A percentile compares a stretch with the other conserved stretches of the same genome.
Conservation (phyloP, 2,329 filamentous ascomycete genomes). For the Saccharata proteae region DNA sequence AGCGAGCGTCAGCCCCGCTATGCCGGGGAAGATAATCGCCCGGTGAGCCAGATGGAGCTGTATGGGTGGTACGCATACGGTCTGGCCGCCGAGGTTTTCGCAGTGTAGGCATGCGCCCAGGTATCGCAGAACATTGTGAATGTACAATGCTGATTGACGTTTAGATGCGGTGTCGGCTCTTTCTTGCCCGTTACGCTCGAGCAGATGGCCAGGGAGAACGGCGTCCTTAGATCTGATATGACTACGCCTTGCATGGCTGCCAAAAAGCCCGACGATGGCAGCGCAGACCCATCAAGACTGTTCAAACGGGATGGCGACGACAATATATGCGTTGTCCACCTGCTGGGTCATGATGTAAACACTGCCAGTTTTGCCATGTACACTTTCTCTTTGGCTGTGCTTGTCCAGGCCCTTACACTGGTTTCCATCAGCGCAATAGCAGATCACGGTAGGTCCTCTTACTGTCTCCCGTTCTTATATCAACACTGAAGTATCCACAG, state of each 20-base stretch:
- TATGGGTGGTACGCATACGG: constrained; percentile 83
- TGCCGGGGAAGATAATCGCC: no score
- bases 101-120: constrained; percentile 73
- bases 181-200: constrained; percentile 90
- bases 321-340: constrained; percentile 59
- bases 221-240: constrained; percentile 66
- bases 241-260: constrained; percentile 54
- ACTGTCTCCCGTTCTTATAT: neutral
- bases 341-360: constrained; percentile 71
- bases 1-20: no score
- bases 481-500: constrained; percentile 13
- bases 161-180: constrained; percentile 40
- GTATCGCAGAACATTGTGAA: constrained; percentile 11
- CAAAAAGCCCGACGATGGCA: constrained; percentile 37
- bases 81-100: constrained; percentile 85
- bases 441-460: constrained; percentile 58
- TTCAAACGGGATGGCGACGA: constrained; percentile 12
- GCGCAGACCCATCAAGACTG: constrained; percentile 13
- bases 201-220: constrained; percentile 78
- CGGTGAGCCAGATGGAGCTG: no score
- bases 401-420: constrained; percentile 76
- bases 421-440: constrained; percentile 88
- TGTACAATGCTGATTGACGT: neutral
- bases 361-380: constrained; percentile 94
- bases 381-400: constrained; percentile 78